A percentile compares a stretch with the other conserved stretches of the same genome.
Conservation (phyloP, 495 filamentous ascomycete species). For the Bryoglossum gracile region DNA sequence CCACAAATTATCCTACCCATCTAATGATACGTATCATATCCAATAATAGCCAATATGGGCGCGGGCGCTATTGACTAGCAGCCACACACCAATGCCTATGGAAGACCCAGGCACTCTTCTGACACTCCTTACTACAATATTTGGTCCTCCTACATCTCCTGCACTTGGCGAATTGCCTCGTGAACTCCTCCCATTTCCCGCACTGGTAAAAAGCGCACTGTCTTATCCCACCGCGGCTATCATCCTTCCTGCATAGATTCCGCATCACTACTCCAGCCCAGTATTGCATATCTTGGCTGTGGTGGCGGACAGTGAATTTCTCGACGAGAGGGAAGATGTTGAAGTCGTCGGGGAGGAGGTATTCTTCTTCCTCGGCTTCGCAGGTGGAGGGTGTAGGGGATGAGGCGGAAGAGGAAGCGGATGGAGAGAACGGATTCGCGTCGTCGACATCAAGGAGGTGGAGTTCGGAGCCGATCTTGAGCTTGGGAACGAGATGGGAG, state of each 20-base stretch:
- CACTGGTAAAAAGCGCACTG: slow-evolving; percentile 98
- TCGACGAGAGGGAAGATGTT: slow-evolving; percentile 98
- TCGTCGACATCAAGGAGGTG: slow-evolving; percentile 67
- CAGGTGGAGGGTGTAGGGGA: slow-evolving; percentile 24
- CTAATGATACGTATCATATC: too few relatives aligned
- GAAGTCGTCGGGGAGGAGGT: slow-evolving; percentile 83
- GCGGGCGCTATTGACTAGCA: slow-evolving; percentile 42
- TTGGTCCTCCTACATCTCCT: slow-evolving; percentile 93
- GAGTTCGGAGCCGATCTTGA: slow-evolving; percentile 83
- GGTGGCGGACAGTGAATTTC: slow-evolving; percentile 93
- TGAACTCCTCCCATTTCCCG: slow-evolving; percentile 94
- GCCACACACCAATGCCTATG: slow-evolving; percentile 96
- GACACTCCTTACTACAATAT: slow-evolving; percentile 99
- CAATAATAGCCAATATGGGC: too few relatives aligned
- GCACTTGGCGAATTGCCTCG: slow-evolving; percentile 96
- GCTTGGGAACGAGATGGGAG: slow-evolving; percentile 85
- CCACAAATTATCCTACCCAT: too few relatives aligned
- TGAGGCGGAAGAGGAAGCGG: slow-evolving; percentile 8
- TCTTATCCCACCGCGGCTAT: slow-evolving; percentile 83
- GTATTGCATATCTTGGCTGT: slow-evolving; percentile 96
- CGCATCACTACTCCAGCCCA: slow-evolving; percentile 99
- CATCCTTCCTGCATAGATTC: slow-evolving; percentile 97
- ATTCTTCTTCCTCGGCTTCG: slow-evolving; percentile 65
- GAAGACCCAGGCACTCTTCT: slow-evolving; percentile 97
- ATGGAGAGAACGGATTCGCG: slow-evolving; percentile 18